Percentiles rank a stretch among this genome's conserved stretches.
Evolutionary conservation across 345 rosid genomes (phyloP).

Genomic region (Salix brachista): DNA sequence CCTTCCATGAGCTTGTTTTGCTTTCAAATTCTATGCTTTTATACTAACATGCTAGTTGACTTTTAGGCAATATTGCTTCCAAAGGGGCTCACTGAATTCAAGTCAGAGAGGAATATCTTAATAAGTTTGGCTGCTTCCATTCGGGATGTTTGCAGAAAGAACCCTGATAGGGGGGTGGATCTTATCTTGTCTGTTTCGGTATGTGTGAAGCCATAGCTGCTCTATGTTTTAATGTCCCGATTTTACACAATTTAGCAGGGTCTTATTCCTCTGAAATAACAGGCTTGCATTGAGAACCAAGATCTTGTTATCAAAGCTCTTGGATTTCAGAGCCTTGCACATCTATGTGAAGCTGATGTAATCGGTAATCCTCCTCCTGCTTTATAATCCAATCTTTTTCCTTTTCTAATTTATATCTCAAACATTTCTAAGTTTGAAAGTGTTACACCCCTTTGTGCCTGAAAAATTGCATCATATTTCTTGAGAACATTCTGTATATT

Average conservation of each 20-base stretch:
- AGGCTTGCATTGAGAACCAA: conserved; percentile 84
- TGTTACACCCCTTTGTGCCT: background rate
- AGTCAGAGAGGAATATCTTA: conserved; percentile 56
- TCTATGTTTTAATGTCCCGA: conserved; percentile 17
- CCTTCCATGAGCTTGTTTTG: background rate
- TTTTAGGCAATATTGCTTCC: conserved; percentile 68
- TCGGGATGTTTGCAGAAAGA: conserved; percentile 69
- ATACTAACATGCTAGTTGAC: conserved; percentile 16
- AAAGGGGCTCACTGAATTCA: conserved; percentile 47
- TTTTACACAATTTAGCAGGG: conserved; percentile 12
- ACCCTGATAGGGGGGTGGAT: conserved; percentile 97
- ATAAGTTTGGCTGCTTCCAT: conserved; percentile 78
- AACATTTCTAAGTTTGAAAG: no score
- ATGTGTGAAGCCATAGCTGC: conserved; percentile 27
- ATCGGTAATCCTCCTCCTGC: conserved; percentile 51
- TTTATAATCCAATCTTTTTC: background rate
- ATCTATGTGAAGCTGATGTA: conserved; percentile 95
- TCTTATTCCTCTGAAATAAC: conserved; percentile 25
- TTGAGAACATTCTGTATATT: background rate
- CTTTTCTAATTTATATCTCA: background rate
- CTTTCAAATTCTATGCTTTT: conserved; percentile 7
- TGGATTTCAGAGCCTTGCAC: conserved; percentile 91
- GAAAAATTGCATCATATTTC: background rate
- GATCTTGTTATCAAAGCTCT: conserved; percentile 66
- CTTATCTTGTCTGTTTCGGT: conserved; percentile 94